Evolutionary conservation across 2,329 filamentous ascomycete genomes (phyloP).

Genomic region (Pseudogymnoascus sp.): DNA sequence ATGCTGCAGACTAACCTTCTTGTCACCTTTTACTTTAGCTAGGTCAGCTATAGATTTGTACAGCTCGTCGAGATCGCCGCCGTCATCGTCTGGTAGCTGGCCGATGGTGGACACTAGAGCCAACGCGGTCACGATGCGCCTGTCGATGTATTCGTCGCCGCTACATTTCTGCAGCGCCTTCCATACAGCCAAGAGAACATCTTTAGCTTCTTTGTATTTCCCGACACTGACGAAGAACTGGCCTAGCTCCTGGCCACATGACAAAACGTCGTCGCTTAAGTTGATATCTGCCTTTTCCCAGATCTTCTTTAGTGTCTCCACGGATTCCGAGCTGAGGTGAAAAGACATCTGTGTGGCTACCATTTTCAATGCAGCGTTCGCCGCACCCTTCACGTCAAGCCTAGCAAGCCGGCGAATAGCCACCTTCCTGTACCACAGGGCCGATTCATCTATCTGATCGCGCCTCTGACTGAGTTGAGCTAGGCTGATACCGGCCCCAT

Average conservation of each 20-base stretch:
- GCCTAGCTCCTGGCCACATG: background rate
- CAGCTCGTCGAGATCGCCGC: background rate
- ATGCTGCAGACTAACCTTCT: background rate
- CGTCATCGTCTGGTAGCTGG: background rate
- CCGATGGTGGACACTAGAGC: background rate
- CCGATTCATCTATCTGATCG: background rate
- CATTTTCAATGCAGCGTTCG: background rate
- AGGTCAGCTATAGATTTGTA: background rate
- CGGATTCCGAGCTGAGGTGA: background rate
- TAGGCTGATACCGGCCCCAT: background rate
- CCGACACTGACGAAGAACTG: background rate
- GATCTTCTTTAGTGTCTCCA: background rate
- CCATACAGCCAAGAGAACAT: background rate
- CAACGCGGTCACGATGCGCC: background rate
- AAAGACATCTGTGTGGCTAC: background rate
- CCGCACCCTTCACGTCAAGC: background rate
- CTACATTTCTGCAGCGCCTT: background rate
- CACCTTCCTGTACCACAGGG: background rate
- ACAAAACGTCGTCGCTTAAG: background rate
- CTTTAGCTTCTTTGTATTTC: background rate
- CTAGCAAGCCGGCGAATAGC: background rate
- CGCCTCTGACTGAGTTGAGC: background rate
- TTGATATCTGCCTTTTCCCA: background rate
- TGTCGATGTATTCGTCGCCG: background rate
- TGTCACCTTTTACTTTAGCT: background rate